These are phyloP conservation scores for Suhomyces bokatorum DNA, from an alignment of 1,139 yeast species.

Conservation along the genomic window DNA sequence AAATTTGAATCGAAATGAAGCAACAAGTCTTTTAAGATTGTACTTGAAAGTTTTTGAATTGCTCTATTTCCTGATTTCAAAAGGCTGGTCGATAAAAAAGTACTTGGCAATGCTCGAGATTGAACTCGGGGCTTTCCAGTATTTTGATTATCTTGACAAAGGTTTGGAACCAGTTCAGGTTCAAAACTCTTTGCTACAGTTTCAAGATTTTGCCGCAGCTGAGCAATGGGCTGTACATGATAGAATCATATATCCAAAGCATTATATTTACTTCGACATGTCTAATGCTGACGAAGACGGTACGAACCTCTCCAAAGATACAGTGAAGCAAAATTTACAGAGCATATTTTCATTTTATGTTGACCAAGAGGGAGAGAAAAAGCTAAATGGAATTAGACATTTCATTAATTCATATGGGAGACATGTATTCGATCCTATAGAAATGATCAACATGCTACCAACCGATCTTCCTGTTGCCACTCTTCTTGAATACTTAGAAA, in stretches of 20 bases:
- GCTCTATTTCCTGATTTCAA: constrained; percentile 1
- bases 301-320: background rate
- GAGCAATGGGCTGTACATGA: constrained; percentile 32
- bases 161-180: background rate
- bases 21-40: constrained; percentile 27
- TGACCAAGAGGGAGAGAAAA: constrained; percentile 11
- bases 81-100: background rate
- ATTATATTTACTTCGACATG: constrained; percentile 19
- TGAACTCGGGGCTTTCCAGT: constrained; percentile 8
- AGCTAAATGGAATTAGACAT: constrained; percentile 28
- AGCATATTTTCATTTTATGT: constrained; percentile 27
- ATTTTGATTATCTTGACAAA: constrained; percentile 12
- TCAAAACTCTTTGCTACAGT: constrained; percentile 15
- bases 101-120: background rate
- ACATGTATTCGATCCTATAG: constrained; percentile 23
- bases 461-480: constrained; percentile 33
- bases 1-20: constrained; percentile 29
- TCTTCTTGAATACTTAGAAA: constrained; percentile 29
- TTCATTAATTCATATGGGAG: constrained; percentile 29
- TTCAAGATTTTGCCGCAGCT: constrained; percentile 35
- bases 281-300: background rate
- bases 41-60: constrained; percentile 41
- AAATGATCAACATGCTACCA: constrained; percentile 34
- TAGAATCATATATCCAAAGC: constrained; percentile 24
- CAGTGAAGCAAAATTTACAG: constrained; percentile 12